phyloP scores from a whole-genome alignment of 2,329 filamentous ascomycete genomes.

The Penicillium griseofulvum region DNA sequence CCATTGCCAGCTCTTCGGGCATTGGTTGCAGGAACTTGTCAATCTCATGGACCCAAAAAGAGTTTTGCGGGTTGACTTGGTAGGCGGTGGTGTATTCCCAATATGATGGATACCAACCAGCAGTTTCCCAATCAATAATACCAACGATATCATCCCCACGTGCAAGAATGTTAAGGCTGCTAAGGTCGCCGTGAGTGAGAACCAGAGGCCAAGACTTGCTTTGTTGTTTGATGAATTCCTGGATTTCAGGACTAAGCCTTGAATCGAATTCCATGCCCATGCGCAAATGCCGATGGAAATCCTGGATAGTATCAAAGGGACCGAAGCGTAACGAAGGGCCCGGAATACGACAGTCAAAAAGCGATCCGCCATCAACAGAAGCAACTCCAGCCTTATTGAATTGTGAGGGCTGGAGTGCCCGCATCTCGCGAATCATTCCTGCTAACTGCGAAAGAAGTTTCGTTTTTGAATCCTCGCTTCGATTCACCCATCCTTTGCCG shows the following conservation, averaged over 20 bases:
- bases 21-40: constrained; percentile 42
- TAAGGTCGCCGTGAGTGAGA: constrained; percentile 54
- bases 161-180: constrained; percentile 37
- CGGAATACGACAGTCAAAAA: constrained; percentile 34
- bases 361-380: constrained; percentile 32
- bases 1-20: constrained; percentile 42
- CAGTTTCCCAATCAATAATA: constrained; percentile 32
- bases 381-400: constrained; percentile 21
- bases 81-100: constrained; percentile 38
- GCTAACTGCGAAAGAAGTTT: constrained; percentile 36
- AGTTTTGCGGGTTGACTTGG: constrained; percentile 43
- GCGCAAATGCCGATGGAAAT: constrained; percentile 41
- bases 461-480: constrained; percentile 32
- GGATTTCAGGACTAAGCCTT: constrained; percentile 22
- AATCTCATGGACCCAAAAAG: constrained; percentile 40
- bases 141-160: constrained; percentile 44
- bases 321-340: constrained; percentile 29
- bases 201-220: constrained; percentile 33
- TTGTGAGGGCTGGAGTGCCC: constrained; percentile 27
- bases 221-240: constrained; percentile 37
- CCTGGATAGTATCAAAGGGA: constrained; percentile 32
- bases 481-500: constrained; percentile 29
- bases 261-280: constrained; percentile 29
- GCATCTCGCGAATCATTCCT: constrained; percentile 31
- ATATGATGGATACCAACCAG: constrained; percentile 33